phyloP scores from a whole-genome alignment of 2,329 filamentous ascomycete genomes.

The Calonectria pseudoturangicola region DNA sequence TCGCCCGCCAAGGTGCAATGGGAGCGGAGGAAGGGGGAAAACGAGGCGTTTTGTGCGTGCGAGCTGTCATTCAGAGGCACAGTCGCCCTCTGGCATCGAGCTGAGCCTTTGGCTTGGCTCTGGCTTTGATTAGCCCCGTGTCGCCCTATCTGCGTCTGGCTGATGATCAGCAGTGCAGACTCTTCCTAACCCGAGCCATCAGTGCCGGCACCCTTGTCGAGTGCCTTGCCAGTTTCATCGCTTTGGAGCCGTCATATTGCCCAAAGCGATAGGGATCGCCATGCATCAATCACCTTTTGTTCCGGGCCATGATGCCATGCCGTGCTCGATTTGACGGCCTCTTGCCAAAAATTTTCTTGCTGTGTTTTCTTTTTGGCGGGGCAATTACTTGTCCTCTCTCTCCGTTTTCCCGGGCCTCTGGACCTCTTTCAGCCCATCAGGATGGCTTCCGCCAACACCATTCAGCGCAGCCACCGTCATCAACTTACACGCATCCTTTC shows the following conservation, averaged over 20 bases:
- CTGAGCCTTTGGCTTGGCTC: conserved; percentile 15
- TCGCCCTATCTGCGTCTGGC: conserved; percentile 17
- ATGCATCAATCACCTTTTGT: neutral
- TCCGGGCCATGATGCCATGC: conserved; percentile 18
- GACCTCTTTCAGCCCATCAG: neutral
- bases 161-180: conserved; percentile 29
- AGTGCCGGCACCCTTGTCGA: conserved; percentile 30
- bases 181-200: neutral
- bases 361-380: neutral
- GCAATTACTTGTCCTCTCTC: neutral
- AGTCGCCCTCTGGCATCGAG: neutral
- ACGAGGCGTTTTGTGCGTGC: neutral
- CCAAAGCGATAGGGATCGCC: conserved; percentile 25
- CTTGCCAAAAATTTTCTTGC: neutral
- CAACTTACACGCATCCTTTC: conserved; percentile 13
- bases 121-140: conserved; percentile 26
- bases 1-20: neutral
- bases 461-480: conserved; percentile 26
- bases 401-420: too few species aligned
- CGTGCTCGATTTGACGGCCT: neutral
- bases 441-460: neutral
- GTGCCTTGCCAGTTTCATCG: conserved; percentile 23
- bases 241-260: conserved; percentile 26
- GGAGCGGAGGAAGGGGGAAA: neutral
- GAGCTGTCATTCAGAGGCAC: conserved; percentile 6